phyloP scores from a whole-genome alignment of 169 alveolate genomes.

The Cryptosporidium muris region DNA sequence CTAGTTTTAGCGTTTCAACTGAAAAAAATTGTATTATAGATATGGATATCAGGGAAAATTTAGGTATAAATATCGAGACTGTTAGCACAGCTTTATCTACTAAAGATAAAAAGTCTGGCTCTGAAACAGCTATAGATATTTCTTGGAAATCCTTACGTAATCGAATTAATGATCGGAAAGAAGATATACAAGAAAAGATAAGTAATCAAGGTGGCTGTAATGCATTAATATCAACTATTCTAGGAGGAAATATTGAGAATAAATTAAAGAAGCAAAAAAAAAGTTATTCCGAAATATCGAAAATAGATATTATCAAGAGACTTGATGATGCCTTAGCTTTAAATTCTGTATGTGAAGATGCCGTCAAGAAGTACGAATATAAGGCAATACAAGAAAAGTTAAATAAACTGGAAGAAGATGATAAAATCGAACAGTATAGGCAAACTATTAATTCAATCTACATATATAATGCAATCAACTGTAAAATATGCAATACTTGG shows the following conservation, averaged over 20 bases:
- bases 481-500: conserved; percentile 48
- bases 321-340: conserved; percentile 27
- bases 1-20: neutral
- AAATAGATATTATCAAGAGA: neutral
- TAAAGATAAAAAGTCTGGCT: neutral
- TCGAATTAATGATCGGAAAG: neutral
- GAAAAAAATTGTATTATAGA: neutral
- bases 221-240: neutral
- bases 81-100: neutral
- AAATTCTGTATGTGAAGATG: conserved; percentile 13
- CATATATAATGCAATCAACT: conserved; percentile 28
- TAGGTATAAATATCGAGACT: neutral
- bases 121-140: neutral
- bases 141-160: conserved; percentile 8
- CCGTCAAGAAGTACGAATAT: conserved; percentile 2
- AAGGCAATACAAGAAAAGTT: conserved; percentile 4
- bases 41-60: neutral
- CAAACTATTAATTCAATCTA: conserved; percentile 7
- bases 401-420: conserved; percentile 18
- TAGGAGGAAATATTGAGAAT: neutral
- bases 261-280: neutral
- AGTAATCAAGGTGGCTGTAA: neutral
- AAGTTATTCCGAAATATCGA: neutral
- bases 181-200: neutral
- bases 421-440: conserved; percentile 8